Conservation (phyloP, 1,284 basidiomycete species). For the Coniferiporia weirii region DNA sequence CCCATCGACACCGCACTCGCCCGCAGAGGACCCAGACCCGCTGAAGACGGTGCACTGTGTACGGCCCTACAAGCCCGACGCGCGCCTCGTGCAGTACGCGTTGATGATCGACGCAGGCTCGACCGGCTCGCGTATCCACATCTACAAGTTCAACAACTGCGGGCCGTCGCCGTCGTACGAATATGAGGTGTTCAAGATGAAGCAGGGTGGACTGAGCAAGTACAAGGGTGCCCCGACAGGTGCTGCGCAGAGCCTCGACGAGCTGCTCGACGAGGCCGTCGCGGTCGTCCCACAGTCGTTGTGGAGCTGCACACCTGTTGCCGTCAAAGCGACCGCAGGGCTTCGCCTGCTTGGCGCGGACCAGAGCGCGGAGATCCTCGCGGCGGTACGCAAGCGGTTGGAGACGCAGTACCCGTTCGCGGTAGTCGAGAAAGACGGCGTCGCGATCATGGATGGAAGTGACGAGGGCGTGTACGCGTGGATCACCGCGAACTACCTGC, state of each 20-base stretch:
- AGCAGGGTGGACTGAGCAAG: constrained; percentile 76
- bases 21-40: constrained; percentile 60
- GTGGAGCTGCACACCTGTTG: constrained; percentile 78
- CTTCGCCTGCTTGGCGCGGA: constrained; percentile 69
- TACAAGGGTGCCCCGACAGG: constrained; percentile 54
- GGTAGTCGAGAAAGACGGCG: constrained; percentile 56
- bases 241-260: constrained; percentile 80
- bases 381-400: constrained; percentile 67
- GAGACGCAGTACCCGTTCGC: constrained; percentile 70
- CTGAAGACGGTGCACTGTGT: constrained; percentile 65
- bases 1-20: constrained; percentile 39
- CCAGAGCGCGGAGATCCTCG: constrained; percentile 73
- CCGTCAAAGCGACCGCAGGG: constrained; percentile 95
- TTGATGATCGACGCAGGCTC: constrained; percentile 99
- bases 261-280: constrained; percentile 77
- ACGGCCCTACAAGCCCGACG: constrained; percentile 41
- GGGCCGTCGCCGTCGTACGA: constrained; percentile 75
- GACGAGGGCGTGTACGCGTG: constrained; percentile 98
- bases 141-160: constrained; percentile 98
- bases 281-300: constrained; percentile 69
- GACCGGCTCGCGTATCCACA: constrained; percentile 94
- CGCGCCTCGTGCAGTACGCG: constrained; percentile 80
- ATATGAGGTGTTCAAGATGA: constrained; percentile 89
- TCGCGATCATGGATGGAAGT: constrained; percentile 92
- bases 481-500: constrained; percentile 96